Evolutionary conservation across 1,284 basidiomycete genomes (phyloP).

Genomic region (Lentinula novae-zelandiae): DNA sequence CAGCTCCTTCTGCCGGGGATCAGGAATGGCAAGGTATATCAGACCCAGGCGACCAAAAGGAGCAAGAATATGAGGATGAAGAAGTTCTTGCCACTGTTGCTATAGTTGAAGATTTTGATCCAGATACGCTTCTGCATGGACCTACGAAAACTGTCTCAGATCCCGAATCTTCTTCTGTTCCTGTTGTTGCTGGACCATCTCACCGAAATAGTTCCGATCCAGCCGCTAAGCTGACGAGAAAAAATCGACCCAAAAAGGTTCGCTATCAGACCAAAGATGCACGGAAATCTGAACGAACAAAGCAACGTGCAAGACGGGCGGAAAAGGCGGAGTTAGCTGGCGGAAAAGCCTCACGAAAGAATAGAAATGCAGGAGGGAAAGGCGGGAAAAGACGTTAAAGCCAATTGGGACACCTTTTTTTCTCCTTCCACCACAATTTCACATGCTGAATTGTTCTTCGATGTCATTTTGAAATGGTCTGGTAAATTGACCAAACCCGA

Average conservation of each 20-base stretch:
- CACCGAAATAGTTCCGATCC: constrained; percentile 1
- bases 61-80: constrained; percentile 71
- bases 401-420: not conserved
- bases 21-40: constrained; percentile 42
- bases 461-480: not conserved
- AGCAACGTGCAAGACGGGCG: constrained; percentile 54
- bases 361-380: constrained; percentile 16
- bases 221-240: not conserved
- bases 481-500: too few species aligned
- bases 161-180: constrained; percentile 4
- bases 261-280: constrained; percentile 64
- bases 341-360: constrained; percentile 48
- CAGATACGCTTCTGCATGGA: constrained; percentile 53
- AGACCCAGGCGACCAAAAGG: constrained; percentile 33
- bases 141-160: constrained; percentile 18
- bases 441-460: not conserved
- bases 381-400: not conserved
- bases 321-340: constrained; percentile 70
- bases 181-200: constrained; percentile 6
- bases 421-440: not conserved
- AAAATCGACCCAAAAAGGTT: constrained; percentile 39
- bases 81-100: constrained; percentile 79
- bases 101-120: constrained; percentile 78
- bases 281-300: constrained; percentile 48
- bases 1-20: constrained; percentile 22